Evolutionary conservation across 768 basidiomycete genomes (phyloP), one percentile per base, ranked within the genome.

Genomic region (Austroboletus festivus): DNA sequence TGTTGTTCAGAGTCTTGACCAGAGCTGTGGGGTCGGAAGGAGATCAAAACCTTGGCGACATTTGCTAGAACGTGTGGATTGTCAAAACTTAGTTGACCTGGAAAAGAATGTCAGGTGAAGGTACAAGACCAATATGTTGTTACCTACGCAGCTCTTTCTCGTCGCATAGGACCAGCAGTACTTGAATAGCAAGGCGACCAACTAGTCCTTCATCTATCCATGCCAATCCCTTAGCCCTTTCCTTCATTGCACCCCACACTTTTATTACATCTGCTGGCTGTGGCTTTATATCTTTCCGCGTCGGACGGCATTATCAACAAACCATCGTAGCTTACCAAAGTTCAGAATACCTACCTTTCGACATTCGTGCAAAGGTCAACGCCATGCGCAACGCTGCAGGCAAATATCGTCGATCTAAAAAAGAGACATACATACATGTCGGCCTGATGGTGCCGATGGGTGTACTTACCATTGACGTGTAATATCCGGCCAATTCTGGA

Each of bases 381-480:
- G 54, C 37, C 55, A 59, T 58, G n/a, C 54, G 54, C 31, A 63
- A 38, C 10, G 59, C 51, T 6, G 62, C 50, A 34, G 15, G 46
- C 3, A 63, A 37, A 26, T 46, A 31, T 13, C n/a, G 43, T 0
- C 39, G 6, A 8, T 56, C 62, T 63, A 12, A n/a, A 40, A n/a
- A n/a, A n/a, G 15, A 35, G 15, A 35, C 5, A n/a, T 15, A 35
- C 12, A 13, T n/a, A 12, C 12, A n/a, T 16, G 8, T 35, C 3
- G 18, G 3, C 34, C 13, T n/a, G n/a, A n/a, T n/a, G n/a, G n/a
- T n/a, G n/a, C n/a, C n/a, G n/a, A 6, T 12, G 28, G 26, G 5
- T 7, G 16, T 5, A 12, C 52, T 46, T 39, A 63, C 61, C 39
- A 0, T 57, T 20, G 11, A 55, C 22, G 12, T 51, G 42, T 40